Evolutionary conservation across 164 flowering plant species (phyloP), one percentile per base, ranked within the genome.

Genomic region (Aristolochia californica): DNA sequence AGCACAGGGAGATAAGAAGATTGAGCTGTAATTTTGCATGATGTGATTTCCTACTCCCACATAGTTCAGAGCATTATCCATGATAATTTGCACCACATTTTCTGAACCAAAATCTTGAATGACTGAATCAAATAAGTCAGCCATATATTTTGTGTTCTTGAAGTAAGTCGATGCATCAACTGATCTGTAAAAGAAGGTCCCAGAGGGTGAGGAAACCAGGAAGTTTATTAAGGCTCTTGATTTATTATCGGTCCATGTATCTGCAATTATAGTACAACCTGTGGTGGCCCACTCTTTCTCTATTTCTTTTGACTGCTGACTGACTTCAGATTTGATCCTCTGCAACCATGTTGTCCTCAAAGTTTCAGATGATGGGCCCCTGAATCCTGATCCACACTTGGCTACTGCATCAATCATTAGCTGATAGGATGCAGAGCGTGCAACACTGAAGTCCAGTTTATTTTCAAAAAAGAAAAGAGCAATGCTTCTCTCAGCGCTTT

Each of bases 391-490:
- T 57, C 93, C 86, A 68, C 90, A 84, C 58, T 78, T 86, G 45
- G 65, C 75, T 16, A 88, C 64, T 3, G 96, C 84, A 67, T 87
- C 93, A 61, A 88, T 67, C 96, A 91, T 86, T 50, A 45, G 61
- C 65, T 86, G 95, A 67, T 88, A 88, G 7, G 93, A 84, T 16
- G 85, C 70, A 62, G 98, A 88, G 27, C 85, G 88, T 7, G 98
- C 96, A 15, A 82, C 77, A 64, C 87, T 68, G 53, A 84, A 82
- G 47, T 88, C 96, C 70, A 91, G 66, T 74, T 83, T 83, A 72
- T 86, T 91, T 65, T 91, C 98, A 60, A 82, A 83, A 62, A 91
- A 91, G 87, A 88, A 91, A 21, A 86, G 59, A 60, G 93, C 98
- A 62, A 91, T 80, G 45, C 78, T 75, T 62, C 82, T 81, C 70